Base-by-base conservation (phyloP, 2,329 filamentous ascomycete species). In the Calonectria naviculata region DNA sequence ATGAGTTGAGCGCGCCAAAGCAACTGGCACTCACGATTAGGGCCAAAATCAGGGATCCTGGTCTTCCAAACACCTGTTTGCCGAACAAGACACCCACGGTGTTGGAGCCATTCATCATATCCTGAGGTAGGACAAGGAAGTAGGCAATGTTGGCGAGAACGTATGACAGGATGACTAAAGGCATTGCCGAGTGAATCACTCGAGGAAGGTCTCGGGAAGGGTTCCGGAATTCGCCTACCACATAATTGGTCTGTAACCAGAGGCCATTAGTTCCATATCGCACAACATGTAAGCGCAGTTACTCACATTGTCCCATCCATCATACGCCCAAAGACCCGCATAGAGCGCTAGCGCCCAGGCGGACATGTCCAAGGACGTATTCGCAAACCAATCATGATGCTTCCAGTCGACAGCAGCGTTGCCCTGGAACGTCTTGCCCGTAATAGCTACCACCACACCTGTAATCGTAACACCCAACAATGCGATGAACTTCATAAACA, bases 11-110 rank as follows among this genome's bases (percentile, higher is more conserved):
- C 0, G 97, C 94, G 72, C 97, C 97, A 77, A 99, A 96, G 84
- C 97, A 99, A 64, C 94, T 97, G 42, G 94, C 94, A 64, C 93
- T 93, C 56, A 99, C 97, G 61, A 97, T 92, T 29, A 99, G 89
- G 1, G 97, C 96, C 69, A 99, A 91, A 41, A 98, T 84, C 24
- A 98, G 87, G 1, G 94, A 92, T 49, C 97, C 97, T 4, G 93
- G 85, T 2, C 93, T 90, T 1, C 97, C 97, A 80, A 98, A 97
- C 38, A 98, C 95, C 81, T 96, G 93, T 73, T 89, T 89, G 54
- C 97, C 97, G 80, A 99, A 99, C 74, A 95, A 92, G 28, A 99
- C 96, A 17, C 95, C 97, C n/a, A 99, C 93, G 0, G 97, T 98
- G 84, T 98, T 98, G 79, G 93, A 93, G 8, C 91, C 92, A 82